These are phyloP conservation scores for Penicillium cinerascens DNA, from an alignment of 495 filamentous ascomycete genomes.

Conservation along the genomic window DNA sequence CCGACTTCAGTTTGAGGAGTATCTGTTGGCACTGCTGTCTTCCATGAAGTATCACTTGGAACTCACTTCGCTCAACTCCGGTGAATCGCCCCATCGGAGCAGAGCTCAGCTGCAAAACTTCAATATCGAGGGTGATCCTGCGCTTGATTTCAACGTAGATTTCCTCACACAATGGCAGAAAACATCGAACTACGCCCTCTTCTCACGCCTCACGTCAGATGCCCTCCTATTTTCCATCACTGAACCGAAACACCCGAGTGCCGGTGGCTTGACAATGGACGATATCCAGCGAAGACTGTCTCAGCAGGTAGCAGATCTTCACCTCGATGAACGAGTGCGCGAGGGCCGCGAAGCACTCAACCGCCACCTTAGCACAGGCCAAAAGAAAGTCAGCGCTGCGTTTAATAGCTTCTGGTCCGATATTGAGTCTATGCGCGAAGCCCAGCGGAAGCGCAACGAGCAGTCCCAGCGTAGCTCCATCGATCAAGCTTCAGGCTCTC, in stretches of 20 bases:
- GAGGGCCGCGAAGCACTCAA: constrained; percentile 73
- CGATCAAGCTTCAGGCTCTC: constrained; percentile 23
- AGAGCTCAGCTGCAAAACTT: constrained; percentile 36
- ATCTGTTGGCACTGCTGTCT: constrained; percentile 83
- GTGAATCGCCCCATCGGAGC: constrained; percentile 28
- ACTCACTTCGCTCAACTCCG: constrained; percentile 39
- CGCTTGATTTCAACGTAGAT: constrained; percentile 72
- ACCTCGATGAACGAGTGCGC: constrained; percentile 80
- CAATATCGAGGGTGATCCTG: constrained; percentile 76
- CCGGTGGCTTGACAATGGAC: constrained; percentile 91
- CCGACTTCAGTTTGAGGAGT: constrained; percentile 95
- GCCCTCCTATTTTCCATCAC: constrained; percentile 90
- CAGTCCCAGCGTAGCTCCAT: constrained; percentile 36
- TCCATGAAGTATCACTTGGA: constrained; percentile 86
- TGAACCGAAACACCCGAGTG: constrained; percentile 87
- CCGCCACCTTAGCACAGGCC: constrained; percentile 74
- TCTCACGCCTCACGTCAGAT: constrained; percentile 70
- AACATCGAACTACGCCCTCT: constrained; percentile 87
- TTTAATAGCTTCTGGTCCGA: constrained; percentile 87
- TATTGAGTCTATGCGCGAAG: constrained; percentile 80
- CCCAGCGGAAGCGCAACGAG: constrained; percentile 67
- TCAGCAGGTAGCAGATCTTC: constrained; percentile 83
- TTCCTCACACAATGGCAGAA: constrained; percentile 72
- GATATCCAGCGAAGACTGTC: constrained; percentile 88
- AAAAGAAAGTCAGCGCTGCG: constrained; percentile 76